A percentile compares a stretch with the other conserved stretches of the same genome.
These are phyloP conservation scores for Cornus controversa DNA, from an alignment of 148 eudicot genomes.

Conservation along the genomic window DNA sequence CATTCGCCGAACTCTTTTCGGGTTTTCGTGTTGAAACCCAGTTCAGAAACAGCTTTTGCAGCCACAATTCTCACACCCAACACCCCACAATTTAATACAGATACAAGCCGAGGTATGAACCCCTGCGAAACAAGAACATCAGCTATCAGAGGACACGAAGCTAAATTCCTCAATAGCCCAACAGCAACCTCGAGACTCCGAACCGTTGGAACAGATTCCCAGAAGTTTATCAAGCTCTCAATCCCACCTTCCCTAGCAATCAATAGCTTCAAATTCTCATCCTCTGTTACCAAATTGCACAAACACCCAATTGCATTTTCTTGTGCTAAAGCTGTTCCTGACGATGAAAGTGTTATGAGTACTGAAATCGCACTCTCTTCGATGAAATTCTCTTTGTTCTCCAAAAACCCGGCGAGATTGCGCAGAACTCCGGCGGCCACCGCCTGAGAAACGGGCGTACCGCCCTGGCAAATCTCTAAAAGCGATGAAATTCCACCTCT, in stretches of 20 bases:
- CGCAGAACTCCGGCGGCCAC: conserved; percentile 69
- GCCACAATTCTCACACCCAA: conserved; percentile 66
- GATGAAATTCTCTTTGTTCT: conserved; percentile 62
- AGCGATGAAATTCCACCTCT: conserved; percentile 82
- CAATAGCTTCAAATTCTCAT: conserved; percentile 60
- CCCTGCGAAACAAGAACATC: conserved; percentile 53
- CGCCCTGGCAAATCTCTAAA: conserved; percentile 66
- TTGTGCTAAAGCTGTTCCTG: conserved; percentile 66
- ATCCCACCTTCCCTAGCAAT: conserved; percentile 71
- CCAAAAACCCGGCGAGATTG: conserved; percentile 58
- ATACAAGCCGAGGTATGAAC: conserved; percentile 41
- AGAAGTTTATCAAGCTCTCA: conserved; percentile 57
- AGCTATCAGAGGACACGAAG: conserved; percentile 45
- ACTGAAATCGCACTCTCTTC: conserved; percentile 70
- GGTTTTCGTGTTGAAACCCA: conserved; percentile 52
- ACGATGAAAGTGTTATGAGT: conserved; percentile 42
- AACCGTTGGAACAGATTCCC: conserved; percentile 56
- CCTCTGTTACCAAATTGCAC: conserved; percentile 50
- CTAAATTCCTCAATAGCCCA: conserved; percentile 47
- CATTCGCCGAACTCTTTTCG: conserved; percentile 74
- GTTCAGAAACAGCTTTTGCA: conserved; percentile 53
- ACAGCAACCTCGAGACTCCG: conserved; percentile 57
- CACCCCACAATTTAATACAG: conserved; percentile 61
- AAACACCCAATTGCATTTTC: conserved; percentile 81
- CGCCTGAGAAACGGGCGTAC: conserved; percentile 77